phyloP scores from a whole-genome alignment of 352 stramenopile genomes.

The Globisporangium spinosum region DNA sequence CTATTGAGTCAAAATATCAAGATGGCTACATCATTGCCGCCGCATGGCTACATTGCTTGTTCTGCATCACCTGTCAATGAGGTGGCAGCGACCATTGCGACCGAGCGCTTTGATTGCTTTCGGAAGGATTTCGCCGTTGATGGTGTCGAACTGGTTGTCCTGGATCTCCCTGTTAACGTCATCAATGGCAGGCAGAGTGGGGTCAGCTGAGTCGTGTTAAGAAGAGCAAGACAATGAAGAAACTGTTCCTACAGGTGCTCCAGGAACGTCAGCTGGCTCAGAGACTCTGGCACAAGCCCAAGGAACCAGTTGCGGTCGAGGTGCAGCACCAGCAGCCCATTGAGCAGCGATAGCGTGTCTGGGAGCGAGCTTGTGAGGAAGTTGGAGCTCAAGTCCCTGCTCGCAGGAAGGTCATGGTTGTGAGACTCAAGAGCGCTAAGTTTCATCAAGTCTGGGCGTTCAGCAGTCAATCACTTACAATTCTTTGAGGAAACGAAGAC shows the following conservation, averaged over 20 bases:
- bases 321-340: slow-evolving; percentile 37
- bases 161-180: slow-evolving; percentile 37
- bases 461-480: slow-evolving; percentile 30
- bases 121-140: slow-evolving; percentile 33
- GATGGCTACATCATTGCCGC: slow-evolving; percentile 8
- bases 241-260: slow-evolving; percentile 48
- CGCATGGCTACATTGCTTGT: slow-evolving; percentile 10
- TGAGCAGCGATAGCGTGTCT: slow-evolving; percentile 36
- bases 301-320: slow-evolving; percentile 57
- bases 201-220: not conserved
- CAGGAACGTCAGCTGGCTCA: slow-evolving; percentile 40
- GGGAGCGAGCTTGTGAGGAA: slow-evolving; percentile 54
- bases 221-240: not conserved
- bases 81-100: slow-evolving; percentile 35
- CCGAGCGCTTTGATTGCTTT: slow-evolving; percentile 40
- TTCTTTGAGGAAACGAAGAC: slow-evolving; percentile 49
- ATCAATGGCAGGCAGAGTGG: not conserved
- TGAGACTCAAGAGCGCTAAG: not conserved
- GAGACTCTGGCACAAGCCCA: slow-evolving; percentile 34
- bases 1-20: not conserved
- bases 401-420: not conserved
- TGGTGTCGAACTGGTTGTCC: slow-evolving; percentile 45
- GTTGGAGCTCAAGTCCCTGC: slow-evolving; percentile 67
- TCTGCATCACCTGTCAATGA: slow-evolving; percentile 11
- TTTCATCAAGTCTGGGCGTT: not conserved